Percentiles rank a stretch among this genome's conserved stretches.
phyloP scores from a whole-genome alignment of 164 flowering plant genomes.

The Vitis cinerea region DNA sequence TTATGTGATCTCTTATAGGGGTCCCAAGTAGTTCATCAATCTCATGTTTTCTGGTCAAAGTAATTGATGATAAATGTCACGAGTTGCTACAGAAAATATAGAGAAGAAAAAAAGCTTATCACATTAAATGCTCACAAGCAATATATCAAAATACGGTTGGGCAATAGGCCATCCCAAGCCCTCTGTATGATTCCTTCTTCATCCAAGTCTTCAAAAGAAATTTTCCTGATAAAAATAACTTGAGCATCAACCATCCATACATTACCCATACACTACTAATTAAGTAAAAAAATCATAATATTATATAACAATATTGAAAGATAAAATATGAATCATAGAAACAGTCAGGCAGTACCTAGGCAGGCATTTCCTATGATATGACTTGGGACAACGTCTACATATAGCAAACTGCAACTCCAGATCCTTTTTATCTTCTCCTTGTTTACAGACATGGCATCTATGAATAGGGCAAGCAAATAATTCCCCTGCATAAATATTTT shows the following conservation, averaged over 20 bases:
- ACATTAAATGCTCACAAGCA: conserved; percentile 59
- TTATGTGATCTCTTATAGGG: conserved; percentile 50
- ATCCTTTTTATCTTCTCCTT: conserved; percentile 50
- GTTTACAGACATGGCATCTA: conserved; percentile 57
- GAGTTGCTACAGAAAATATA: not conserved
- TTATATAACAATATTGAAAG: not conserved
- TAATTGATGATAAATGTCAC: not conserved
- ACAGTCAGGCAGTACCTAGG: conserved; percentile 54
- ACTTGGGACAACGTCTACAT: conserved; percentile 86
- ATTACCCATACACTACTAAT: not conserved
- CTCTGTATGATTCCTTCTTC: conserved; percentile 38
- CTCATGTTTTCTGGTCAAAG: conserved; percentile 51
- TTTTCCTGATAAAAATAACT: conserved; percentile 41
- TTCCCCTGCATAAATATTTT: conserved; percentile 55
- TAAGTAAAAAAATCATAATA: not conserved
- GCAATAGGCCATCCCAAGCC: conserved; percentile 79
- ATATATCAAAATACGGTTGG: conserved; percentile 69
- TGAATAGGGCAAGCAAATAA: conserved; percentile 77
- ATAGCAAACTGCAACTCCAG: conserved; percentile 67
- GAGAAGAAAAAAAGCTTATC: not conserved
- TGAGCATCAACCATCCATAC: not conserved
- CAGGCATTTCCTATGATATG: conserved; percentile 87
- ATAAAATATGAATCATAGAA: not conserved
- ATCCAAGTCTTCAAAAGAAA: conserved; percentile 38
- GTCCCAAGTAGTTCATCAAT: conserved; percentile 44